Percentiles rank a stretch among this genome's conserved stretches.
phyloP scores from a whole-genome alignment of 768 basidiomycete species.

The Macrolepiota albuminosa region DNA sequence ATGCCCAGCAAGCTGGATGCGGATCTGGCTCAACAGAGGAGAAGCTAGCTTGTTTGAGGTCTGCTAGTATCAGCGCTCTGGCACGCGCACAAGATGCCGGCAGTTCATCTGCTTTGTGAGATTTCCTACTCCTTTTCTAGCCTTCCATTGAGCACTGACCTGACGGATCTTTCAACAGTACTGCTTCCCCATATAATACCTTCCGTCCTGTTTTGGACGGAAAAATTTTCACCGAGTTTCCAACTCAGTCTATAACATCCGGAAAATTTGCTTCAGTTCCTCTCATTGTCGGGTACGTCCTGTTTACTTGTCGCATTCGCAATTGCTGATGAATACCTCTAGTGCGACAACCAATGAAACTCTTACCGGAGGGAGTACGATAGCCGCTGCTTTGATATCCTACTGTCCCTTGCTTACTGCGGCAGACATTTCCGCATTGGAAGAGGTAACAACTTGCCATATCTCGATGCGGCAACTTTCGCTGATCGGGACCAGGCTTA shows the following conservation, averaged over 20 bases:
- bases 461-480: not conserved
- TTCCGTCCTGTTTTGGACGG: conserved; percentile 58
- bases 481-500: conserved; percentile 27
- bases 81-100: conserved; percentile 52
- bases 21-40: conserved; percentile 27
- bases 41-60: conserved; percentile 44
- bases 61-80: conserved; percentile 44
- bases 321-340: not conserved
- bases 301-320: not conserved
- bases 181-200: conserved; percentile 34
- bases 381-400: conserved; percentile 29
- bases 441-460: conserved; percentile 19
- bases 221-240: conserved; percentile 43
- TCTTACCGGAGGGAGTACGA: conserved; percentile 34
- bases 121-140: not conserved
- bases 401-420: conserved; percentile 44
- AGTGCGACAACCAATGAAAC: conserved; percentile 62
- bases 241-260: conserved; percentile 38
- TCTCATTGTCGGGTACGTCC: conserved; percentile 51
- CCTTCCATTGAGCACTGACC: not conserved
- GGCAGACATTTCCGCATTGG: conserved; percentile 31
- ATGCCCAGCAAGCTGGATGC: conserved; percentile 46
- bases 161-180: conserved; percentile 20
- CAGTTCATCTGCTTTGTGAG: conserved; percentile 36
- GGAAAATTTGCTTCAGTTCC: conserved; percentile 48